These are phyloP conservation scores for Selenicereus undatus DNA, from an alignment of 148 eudicot species.

Conservation along the genomic window DNA sequence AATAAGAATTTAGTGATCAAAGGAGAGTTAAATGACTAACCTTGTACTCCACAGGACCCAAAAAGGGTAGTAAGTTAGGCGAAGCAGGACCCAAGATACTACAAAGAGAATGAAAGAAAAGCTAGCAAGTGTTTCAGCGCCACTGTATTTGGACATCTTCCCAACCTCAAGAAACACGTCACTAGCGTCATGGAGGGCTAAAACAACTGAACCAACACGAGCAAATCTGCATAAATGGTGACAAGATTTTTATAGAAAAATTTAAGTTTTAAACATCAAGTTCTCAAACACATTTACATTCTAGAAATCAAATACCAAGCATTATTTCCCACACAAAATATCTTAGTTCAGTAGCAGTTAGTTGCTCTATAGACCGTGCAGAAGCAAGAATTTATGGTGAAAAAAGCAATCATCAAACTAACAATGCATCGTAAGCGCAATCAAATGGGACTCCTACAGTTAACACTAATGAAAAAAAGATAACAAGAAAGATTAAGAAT, in stretches of 20 bases:
- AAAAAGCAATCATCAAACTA: no score
- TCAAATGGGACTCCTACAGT: no score
- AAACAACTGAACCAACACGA: constrained; percentile 82
- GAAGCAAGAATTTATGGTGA: no score
- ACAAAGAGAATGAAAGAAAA: constrained; percentile 67
- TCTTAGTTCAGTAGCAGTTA: not conserved
- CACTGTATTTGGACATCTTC: constrained; percentile 93
- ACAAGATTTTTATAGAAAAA: not conserved
- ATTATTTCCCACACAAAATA: not conserved
- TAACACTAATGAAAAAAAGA: not conserved
- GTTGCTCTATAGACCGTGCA: no score
- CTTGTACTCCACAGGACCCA: constrained; percentile 97
- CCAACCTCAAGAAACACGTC: constrained; percentile 90
- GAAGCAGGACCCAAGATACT: constrained; percentile 81
- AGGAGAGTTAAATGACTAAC: constrained; percentile 29
- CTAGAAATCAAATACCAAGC: not conserved
- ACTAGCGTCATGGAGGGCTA: constrained; percentile 95
- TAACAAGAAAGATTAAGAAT: no score
- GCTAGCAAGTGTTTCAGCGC: constrained; percentile 79
- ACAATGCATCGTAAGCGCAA: no score
- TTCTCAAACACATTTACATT: not conserved
- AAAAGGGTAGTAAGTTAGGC: constrained; percentile 78
- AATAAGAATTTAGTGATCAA: not conserved
- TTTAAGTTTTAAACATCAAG: not conserved
- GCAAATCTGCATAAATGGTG: constrained; percentile 54